These are phyloP conservation scores for Dactylonectria estremocensis DNA, from an alignment of 2,329 filamentous ascomycete species.

Conservation along the genomic window DNA sequence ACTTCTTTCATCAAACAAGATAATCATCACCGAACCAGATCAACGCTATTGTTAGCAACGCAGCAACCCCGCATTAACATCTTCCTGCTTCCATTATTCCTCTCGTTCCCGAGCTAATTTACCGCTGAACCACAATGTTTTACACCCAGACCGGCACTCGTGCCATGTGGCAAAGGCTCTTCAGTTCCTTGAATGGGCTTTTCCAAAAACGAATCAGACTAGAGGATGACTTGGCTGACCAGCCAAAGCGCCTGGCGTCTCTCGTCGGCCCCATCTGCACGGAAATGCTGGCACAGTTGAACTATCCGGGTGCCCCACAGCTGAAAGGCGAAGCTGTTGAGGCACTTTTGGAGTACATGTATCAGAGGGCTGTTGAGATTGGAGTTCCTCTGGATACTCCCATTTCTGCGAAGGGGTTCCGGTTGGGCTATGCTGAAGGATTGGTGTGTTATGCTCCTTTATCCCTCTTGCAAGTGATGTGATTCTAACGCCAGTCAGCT, in stretches of 20 bases:
- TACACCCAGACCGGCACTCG: neutral
- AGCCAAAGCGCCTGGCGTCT: conserved; percentile 14
- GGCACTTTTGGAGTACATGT: conserved; percentile 23
- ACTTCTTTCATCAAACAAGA: no score
- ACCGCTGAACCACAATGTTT: neutral
- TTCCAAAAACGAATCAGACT: conserved; percentile 11
- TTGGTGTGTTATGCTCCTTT: conserved; percentile 5
- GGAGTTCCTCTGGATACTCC: conserved; percentile 19
- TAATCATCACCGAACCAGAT: no score
- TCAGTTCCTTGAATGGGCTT: conserved; percentile 13
- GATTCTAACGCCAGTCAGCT: conserved; percentile 14
- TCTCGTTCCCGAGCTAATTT: no score
- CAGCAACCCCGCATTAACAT: no score
- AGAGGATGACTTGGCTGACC: conserved; percentile 10
- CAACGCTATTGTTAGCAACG: no score
- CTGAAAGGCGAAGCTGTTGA: conserved; percentile 22
- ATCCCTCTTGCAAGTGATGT: neutral
- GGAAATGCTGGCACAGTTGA: conserved; percentile 13
- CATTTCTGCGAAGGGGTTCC: conserved; percentile 21
- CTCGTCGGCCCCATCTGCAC: conserved; percentile 16
- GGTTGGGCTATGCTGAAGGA: conserved; percentile 18
- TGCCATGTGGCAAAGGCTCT: neutral
- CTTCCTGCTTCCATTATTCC: no score
- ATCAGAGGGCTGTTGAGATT: conserved; percentile 18
- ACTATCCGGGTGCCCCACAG: conserved; percentile 21